A percentile compares a stretch with the other conserved stretches of the same genome.
These are phyloP conservation scores for Silybum marianum DNA, from an alignment of 129 eudicot genomes.

Conservation along the genomic window DNA sequence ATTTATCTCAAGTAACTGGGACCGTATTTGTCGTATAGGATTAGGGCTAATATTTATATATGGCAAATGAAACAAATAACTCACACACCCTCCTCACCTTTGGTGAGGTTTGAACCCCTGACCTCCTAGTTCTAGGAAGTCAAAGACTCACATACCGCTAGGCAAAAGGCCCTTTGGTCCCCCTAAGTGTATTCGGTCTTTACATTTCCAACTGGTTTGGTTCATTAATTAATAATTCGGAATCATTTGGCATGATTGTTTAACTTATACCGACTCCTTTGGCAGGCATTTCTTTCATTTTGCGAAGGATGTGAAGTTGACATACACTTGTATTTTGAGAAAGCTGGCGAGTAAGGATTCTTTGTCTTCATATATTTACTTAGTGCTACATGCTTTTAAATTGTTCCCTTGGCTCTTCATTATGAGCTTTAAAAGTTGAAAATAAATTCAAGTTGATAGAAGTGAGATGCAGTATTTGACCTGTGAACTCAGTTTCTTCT, in stretches of 20 bases:
- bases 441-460: not conserved
- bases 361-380: conserved; percentile 11
- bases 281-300: conserved; percentile 93
- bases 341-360: conserved; percentile 95
- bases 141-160: no score
- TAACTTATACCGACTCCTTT: conserved; percentile 18
- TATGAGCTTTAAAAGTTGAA: not conserved
- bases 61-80: no score
- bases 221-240: not conserved
- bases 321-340: conserved; percentile 85
- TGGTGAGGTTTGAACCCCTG: no score
- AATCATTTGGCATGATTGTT: not conserved
- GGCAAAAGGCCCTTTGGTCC: no score
- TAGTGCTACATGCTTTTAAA: conserved; percentile 10
- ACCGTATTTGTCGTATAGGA: not conserved
- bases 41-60: no score
- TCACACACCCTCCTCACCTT: no score
- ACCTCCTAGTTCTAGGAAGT: no score
- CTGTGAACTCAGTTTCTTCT: not conserved
- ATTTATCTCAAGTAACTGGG: not conserved
- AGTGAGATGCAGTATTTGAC: conserved; percentile 12
- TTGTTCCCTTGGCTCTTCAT: conserved; percentile 10
- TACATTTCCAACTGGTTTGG: not conserved
- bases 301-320: conserved; percentile 99
- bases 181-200: not conserved